Evolutionary conservation across 192 early-diverging fungal species (phyloP).

Genomic region (Backusella westeae): DNA sequence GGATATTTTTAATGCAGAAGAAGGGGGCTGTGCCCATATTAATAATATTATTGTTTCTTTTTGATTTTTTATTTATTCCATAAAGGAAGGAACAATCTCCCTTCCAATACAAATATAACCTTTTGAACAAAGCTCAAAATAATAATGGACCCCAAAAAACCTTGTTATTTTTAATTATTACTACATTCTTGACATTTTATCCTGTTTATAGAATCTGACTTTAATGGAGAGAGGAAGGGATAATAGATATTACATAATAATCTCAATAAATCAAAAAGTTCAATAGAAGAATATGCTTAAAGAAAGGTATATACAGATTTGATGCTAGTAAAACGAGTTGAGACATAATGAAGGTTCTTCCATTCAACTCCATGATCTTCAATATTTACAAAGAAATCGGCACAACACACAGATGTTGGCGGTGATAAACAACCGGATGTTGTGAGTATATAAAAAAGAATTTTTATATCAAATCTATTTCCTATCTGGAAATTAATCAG

Average conservation of each 20-base stretch:
- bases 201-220: background rate
- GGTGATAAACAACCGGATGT: too few species aligned
- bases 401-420: too few species aligned
- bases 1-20: background rate
- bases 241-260: too few species aligned
- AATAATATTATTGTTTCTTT: background rate
- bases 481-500: background rate
- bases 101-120: background rate
- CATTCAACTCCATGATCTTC: background rate
- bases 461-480: background rate
- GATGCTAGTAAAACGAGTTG: background rate
- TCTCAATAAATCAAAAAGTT: background rate
- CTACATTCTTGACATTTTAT: background rate
- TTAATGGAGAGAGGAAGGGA: background rate
- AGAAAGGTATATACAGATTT: background rate
- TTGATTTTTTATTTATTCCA: background rate
- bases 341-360: background rate
- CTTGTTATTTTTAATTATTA: background rate
- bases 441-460: too few species aligned
- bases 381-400: too few species aligned
- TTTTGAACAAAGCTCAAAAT: background rate
- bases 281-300: too few species aligned
- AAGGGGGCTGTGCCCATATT: background rate
- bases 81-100: background rate
- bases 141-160: too few species aligned